Conservation (phyloP, 805 yeast species). For the Vanderwaltozyma tropicalis region DNA sequence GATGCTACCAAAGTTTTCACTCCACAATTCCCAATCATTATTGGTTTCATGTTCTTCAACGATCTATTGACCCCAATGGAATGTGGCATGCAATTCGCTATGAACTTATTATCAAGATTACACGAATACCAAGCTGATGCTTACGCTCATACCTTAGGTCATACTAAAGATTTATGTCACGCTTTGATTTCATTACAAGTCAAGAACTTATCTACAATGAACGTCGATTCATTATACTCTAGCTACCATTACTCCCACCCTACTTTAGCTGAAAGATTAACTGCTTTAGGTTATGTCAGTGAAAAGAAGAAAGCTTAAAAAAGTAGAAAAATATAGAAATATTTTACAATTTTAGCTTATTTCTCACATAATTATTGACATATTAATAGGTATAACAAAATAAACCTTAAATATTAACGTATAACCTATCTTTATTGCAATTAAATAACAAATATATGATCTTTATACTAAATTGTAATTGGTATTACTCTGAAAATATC, state of each 20-base stretch:
- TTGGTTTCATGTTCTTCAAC: constrained; percentile 73
- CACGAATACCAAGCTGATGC: constrained; percentile 92
- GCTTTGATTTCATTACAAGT: constrained; percentile 68
- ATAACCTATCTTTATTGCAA: no score
- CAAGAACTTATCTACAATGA: constrained; percentile 76
- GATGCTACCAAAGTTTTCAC: constrained; percentile 17
- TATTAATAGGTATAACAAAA: no score
- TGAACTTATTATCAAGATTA: constrained; percentile 67
- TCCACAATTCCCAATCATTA: constrained; percentile 54
- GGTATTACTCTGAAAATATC: no score
- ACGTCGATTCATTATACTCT: constrained; percentile 82
- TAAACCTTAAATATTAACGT: no score
- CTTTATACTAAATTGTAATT: no score
- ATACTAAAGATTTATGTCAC: constrained; percentile 52
- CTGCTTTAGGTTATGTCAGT: constrained; percentile 47
- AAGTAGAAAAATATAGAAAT: neutral
- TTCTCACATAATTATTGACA: neutral
- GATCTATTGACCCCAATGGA: constrained; percentile 75
- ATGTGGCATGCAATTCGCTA: constrained; percentile 51
- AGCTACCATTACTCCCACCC: constrained; percentile 90
- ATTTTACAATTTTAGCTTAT: no score
- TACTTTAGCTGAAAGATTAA: constrained; percentile 76
- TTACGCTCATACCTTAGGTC: constrained; percentile 69
- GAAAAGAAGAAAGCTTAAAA: constrained; percentile 22
- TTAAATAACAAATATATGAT: no score